A percentile compares a stretch with the other conserved stretches of the same genome.
Evolutionary conservation across 768 basidiomycete genomes (phyloP).

Genomic region (Trametes villosa): DNA sequence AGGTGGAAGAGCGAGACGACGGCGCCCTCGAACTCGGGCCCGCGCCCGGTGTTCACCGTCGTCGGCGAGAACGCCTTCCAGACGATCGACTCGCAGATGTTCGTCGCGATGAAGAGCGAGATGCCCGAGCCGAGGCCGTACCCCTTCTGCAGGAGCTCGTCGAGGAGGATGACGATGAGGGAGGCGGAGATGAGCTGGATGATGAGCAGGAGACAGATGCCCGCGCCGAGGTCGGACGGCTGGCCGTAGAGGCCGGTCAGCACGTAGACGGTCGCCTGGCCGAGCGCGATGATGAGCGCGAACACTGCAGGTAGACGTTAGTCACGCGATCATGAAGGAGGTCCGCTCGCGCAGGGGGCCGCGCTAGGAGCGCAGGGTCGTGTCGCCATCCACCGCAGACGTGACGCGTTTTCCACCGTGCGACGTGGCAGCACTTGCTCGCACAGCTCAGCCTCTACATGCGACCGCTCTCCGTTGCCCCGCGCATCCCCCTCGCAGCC

Average conservation of each 20-base stretch:
- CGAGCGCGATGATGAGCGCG: slow-evolving; percentile 93
- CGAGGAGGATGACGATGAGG: slow-evolving; percentile 96
- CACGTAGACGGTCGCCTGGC: slow-evolving; percentile 97
- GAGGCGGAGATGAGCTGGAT: slow-evolving; percentile 94
- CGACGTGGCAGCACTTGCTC: no score
- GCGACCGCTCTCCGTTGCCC: no score
- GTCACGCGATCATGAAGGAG: no score
- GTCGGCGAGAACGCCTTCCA: slow-evolving; percentile 99
- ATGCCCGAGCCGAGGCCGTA: slow-evolving; percentile 99
- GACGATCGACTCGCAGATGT: slow-evolving; percentile 98
- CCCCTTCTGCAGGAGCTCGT: slow-evolving; percentile 98
- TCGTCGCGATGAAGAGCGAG: slow-evolving; percentile 98
- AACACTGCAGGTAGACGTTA: slow-evolving; percentile 79
- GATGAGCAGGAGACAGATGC: slow-evolving; percentile 95
- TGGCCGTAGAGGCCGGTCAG: slow-evolving; percentile 96
- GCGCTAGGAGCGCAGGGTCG: no score
- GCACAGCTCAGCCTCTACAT: no score
- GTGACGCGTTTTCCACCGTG: no score
- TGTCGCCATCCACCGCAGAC: no score
- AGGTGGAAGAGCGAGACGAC: slow-evolving; percentile 96
- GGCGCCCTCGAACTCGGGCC: slow-evolving; percentile 97
- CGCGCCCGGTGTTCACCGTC: slow-evolving; percentile 96
- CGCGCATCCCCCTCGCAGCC: no score
- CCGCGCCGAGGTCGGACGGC: slow-evolving; percentile 90
- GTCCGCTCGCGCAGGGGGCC: no score